These are phyloP conservation scores for Paradendryphiella salina DNA, from an alignment of 2,329 filamentous ascomycete genomes.

Conservation along the genomic window DNA sequence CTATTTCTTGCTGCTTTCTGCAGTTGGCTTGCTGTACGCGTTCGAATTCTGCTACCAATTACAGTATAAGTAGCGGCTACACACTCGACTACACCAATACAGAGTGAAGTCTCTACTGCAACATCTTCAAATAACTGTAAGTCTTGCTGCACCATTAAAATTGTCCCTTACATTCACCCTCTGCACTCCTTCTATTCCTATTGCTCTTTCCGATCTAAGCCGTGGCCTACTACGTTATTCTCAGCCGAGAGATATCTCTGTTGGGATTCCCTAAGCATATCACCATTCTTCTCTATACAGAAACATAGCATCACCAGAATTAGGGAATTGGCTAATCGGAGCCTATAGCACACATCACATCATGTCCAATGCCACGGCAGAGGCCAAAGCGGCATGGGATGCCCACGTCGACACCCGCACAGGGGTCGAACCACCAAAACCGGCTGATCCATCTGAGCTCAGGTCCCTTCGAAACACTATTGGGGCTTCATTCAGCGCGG, in stretches of 20 bases:
- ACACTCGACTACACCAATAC: too few species aligned
- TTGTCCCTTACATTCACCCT: too few species aligned
- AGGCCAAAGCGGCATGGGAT: conserved; percentile 33
- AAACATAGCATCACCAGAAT: background rate
- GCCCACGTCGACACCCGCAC: conserved; percentile 41
- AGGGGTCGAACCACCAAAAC: conserved; percentile 32
- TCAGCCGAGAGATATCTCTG: background rate
- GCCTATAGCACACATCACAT: conserved; percentile 5
- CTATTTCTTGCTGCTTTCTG: background rate
- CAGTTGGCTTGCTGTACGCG: too few species aligned
- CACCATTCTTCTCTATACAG: background rate
- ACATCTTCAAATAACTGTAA: too few species aligned
- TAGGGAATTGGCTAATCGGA: background rate
- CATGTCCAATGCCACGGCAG: conserved; percentile 18
- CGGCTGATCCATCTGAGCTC: conserved; percentile 39
- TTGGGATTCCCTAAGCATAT: background rate
- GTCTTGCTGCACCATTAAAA: too few species aligned
- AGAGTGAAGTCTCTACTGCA: too few species aligned
- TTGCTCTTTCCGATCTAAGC: too few species aligned
- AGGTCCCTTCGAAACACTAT: conserved; percentile 38
- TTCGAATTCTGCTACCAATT: too few species aligned
- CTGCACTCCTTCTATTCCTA: too few species aligned
- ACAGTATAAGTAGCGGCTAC: too few species aligned
- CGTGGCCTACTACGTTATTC: background rate
- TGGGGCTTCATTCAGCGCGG: conserved; percentile 34